Base-by-base conservation (phyloP, 176 grass and related monocot species). In the Alloteropsis semialata region DNA sequence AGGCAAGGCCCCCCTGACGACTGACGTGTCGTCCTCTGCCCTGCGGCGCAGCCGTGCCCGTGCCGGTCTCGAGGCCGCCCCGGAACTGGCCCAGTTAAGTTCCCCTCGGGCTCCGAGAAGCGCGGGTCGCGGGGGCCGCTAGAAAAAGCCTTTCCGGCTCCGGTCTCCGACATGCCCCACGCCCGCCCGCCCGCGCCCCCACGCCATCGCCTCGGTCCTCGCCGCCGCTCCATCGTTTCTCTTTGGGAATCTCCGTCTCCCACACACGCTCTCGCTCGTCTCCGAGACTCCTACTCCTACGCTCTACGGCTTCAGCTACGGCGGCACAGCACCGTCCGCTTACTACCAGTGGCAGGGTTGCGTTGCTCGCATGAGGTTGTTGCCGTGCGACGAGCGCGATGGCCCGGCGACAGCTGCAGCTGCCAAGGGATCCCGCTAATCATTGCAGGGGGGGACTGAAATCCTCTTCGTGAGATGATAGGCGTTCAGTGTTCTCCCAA, bases 91-190 rank as follows among this genome's bases (percentile, higher is more conserved):
- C 83, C 73, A 43, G 19, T 75, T 39, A 66, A 38, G 33, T 27
- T 2, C 21, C 4, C 44, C 72, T n/a, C n/a, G n/a, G n/a, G n/a
- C n/a, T 25, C 13, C 61, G 72, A 44, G 62, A 37, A 19, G 37
- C 17, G 49, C 62, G 63, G 3, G 8, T 1, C 56, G 60, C 34
- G 16, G 19, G 1, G 75, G 15, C 5, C 19, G 48, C 15, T 36
- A 46, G 18, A 78, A 70, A 10, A 85, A 59, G 36, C 17, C 70
- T 32, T 53, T 75, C 65, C 38, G 33, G 72, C 81, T 74, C 21
- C 72, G 62, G 69, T 61, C 82, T 73, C 82, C 78, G 90, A 86
- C 86, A 92, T 82, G 82, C 86, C 79, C 72, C 68, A 62, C 33
- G 55, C 66, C 72, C 81, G 72, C 85, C 48, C 38, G 69, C 91